Evolutionary conservation across 1,139 yeast species (phyloP).

Genomic region (Scheffersomyces lignicola): DNA sequence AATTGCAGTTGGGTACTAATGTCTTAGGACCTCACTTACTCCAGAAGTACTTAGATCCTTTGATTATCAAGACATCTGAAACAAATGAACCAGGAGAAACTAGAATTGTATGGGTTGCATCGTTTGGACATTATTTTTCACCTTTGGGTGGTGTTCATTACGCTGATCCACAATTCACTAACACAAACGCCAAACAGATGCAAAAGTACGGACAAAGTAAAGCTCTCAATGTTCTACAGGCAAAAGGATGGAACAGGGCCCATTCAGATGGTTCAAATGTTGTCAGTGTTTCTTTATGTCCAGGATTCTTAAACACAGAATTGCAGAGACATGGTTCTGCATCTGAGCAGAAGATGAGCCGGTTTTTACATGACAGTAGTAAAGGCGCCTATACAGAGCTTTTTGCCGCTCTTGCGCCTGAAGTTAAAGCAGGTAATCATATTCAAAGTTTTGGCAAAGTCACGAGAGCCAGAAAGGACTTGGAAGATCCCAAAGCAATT

Average conservation of each 20-base stretch:
- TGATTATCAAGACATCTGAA: constrained; percentile 30
- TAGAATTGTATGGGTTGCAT: constrained; percentile 48
- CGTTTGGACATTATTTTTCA: constrained; percentile 34
- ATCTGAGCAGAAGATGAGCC: constrained; percentile 40
- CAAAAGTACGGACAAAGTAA: constrained; percentile 45
- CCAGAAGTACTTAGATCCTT: constrained; percentile 42
- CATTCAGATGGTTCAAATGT: constrained; percentile 32
- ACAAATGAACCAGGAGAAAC: constrained; percentile 8
- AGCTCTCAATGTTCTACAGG: constrained; percentile 41
- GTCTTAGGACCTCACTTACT: constrained; percentile 49
- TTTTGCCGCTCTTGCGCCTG: constrained; percentile 18
- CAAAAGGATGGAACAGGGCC: constrained; percentile 36
- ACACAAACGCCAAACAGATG: constrained; percentile 3
- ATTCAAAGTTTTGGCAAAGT: constrained; percentile 1
- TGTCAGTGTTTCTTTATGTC: constrained; percentile 36
- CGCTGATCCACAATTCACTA: not conserved
- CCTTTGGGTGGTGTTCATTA: constrained; percentile 32
- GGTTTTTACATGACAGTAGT: constrained; percentile 10
- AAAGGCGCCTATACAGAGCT: constrained; percentile 19
- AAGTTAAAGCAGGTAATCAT: constrained; percentile 9
- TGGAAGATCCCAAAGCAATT: not conserved
- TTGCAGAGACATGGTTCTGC: constrained; percentile 33
- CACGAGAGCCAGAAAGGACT: not conserved
- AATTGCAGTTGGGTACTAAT: constrained; percentile 50
- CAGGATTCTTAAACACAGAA: constrained; percentile 45